Base-by-base conservation (phyloP, 2,329 filamentous ascomycete genomes). In the Talaromyces sp. region DNA sequence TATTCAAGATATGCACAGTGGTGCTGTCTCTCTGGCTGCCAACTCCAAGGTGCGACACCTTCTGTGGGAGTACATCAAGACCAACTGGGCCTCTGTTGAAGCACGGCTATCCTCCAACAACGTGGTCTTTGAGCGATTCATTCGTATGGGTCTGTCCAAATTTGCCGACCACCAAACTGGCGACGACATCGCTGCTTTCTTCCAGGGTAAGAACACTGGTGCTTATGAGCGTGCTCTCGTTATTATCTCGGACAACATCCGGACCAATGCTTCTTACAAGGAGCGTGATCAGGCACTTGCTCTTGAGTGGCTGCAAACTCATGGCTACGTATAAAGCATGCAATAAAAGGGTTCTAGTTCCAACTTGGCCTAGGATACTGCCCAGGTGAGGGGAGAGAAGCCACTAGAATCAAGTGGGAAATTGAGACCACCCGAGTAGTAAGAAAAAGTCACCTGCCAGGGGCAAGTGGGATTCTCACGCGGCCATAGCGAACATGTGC, bases 81-180 rank as follows among this genome's bases (percentile, higher is more conserved):
- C 83, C 39, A 87, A 96, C 76, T 99, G 93, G 89, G 80, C 84
- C 27, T 79, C 82, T 32, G 82, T 96, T 40, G 82, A 86, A 47
- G 77, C 84, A 55, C 88, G 88, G 71, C 80, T 97, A 49, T 86
- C 83, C 70, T 80, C 81, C 37, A 97, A 97, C 76, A 89, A 91
- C 58, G 88, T 97, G 27, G 85, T 97, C 3, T 80, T 97, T 14
- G 93, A 99, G 75, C 86, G 93, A 43, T 96, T 96, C 75, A 77
- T 99, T 64, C 86, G 89, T 63, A 80, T 89, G 62, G 86, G 86
- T 40, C 77, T 99, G 62, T 85, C 84, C 65, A 89, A 89, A 68
- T 97, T 95, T 70, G 84, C 89, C 3, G 86, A 91, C 63, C 75
- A 79, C 13, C 81, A 82, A 57, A 81, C 85, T 14, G 82, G 90